Percentiles rank a stretch among this genome's conserved stretches.
Conservation (phyloP, 108 stramenopile species). For the Skeletonema tropicum region DNA sequence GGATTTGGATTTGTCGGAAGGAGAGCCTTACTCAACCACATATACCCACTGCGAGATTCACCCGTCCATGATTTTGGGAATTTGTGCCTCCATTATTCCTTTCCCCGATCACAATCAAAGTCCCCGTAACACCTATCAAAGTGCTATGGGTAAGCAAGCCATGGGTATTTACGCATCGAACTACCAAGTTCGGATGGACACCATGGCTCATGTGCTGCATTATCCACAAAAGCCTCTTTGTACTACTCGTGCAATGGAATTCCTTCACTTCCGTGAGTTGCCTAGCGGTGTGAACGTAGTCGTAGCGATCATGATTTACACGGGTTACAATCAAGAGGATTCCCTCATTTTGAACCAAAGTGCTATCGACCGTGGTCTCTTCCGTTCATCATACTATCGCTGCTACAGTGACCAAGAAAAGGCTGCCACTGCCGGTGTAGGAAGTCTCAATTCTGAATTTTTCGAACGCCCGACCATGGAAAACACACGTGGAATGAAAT, state of each 20-base stretch:
- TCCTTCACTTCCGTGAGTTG: conserved; percentile 97
- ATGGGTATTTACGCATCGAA: conserved; percentile 98
- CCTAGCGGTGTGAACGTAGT: conserved; percentile 97
- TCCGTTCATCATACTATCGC: conserved; percentile 95
- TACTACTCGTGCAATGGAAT: conserved; percentile 97
- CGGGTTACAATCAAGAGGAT: conserved; percentile 99
- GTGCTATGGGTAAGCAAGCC: conserved; percentile 93
- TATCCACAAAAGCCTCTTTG: conserved; percentile 99
- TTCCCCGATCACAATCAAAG: conserved; percentile 99
- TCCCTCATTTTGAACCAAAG: conserved; percentile 98
- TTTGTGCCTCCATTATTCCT: conserved; percentile 96
- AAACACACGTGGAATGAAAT: conserved; percentile 85
- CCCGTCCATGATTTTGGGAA: conserved; percentile 96
- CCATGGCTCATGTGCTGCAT: conserved; percentile 98
- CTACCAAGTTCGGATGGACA: conserved; percentile 99
- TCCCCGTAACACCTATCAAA: conserved; percentile 96
- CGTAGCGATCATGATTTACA: conserved; percentile 98
- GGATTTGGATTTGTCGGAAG: conserved; percentile 80
- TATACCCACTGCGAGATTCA: conserved; percentile 99
- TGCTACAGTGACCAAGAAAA: conserved; percentile 95
- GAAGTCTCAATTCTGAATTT: conserved; percentile 83
- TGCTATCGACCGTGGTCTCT: conserved; percentile 98
- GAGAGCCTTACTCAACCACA: conserved; percentile 90
- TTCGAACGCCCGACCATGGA: conserved; percentile 92
- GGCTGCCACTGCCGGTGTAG: conserved; percentile 75